A percentile compares a stretch with the other conserved stretches of the same genome.
Conservation (phyloP, 257 asterid genomes). For the Petunia axillaris region DNA sequence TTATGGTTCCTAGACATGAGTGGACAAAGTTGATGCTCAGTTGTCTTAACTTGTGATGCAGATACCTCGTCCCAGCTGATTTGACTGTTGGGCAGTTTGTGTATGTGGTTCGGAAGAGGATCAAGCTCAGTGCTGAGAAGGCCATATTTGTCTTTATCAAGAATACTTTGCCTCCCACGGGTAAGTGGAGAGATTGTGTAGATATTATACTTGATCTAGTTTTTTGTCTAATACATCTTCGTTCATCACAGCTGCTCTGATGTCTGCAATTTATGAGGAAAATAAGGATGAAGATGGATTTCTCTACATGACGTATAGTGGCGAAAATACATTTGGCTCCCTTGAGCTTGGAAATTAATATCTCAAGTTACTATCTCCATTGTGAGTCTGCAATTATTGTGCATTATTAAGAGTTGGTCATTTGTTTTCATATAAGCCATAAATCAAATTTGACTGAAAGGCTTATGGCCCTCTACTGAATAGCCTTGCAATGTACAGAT, state of each 20-base stretch:
- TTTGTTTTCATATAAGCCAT: neutral
- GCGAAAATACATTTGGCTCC: slow-evolving; percentile 79
- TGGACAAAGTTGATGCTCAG: neutral
- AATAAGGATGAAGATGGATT: slow-evolving; percentile 86
- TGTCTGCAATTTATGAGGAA: slow-evolving; percentile 83
- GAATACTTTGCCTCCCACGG: slow-evolving; percentile 66
- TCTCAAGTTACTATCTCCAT: neutral
- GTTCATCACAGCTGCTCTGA: slow-evolving; percentile 53
- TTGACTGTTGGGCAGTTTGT: slow-evolving; percentile 81
- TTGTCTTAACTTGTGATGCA: slow-evolving; percentile 33
- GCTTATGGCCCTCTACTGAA: neutral
- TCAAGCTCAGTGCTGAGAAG: slow-evolving; percentile 73
- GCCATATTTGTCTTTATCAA: slow-evolving; percentile 75
- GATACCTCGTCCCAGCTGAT: slow-evolving; percentile 84
- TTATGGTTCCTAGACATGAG: neutral
- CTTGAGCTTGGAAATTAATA: slow-evolving; percentile 27
- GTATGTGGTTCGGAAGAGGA: slow-evolving; percentile 73
- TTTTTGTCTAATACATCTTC: slow-evolving; percentile 26
- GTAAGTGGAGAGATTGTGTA: slow-evolving; percentile 42
- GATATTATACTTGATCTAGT: neutral
- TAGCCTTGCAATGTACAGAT: neutral
- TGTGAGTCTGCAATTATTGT: neutral
- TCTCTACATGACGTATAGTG: slow-evolving; percentile 86
- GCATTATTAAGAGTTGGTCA: neutral
- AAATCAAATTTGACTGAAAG: neutral